Evolutionary conservation across 371 early-diverging fungal genomes (phyloP).

Genomic region (Thermomucor indicae-seudaticae): DNA sequence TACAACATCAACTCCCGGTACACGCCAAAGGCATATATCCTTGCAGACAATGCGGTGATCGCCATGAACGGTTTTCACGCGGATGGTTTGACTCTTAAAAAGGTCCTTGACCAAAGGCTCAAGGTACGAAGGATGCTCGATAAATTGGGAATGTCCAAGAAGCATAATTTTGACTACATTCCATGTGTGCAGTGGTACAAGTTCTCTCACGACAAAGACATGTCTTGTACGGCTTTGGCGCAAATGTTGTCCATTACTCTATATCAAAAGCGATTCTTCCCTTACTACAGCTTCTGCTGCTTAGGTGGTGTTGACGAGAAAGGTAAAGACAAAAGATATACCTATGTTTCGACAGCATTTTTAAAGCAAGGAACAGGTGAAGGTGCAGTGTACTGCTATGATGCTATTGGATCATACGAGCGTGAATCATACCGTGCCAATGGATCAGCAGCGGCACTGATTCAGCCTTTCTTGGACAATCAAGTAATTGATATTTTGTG

Average conservation of each 20-base stretch:
- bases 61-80: slow-evolving; percentile 95
- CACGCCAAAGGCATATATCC: slow-evolving; percentile 87
- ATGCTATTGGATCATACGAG: slow-evolving; percentile 96
- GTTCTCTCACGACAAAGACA: slow-evolving; percentile 87
- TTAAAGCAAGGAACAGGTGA: slow-evolving; percentile 51
- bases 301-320: slow-evolving; percentile 92
- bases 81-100: slow-evolving; percentile 88
- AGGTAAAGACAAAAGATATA: too few relatives aligned
- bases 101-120: slow-evolving; percentile 80
- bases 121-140: slow-evolving; percentile 56
- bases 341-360: too few relatives aligned
- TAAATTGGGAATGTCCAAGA: neutral
- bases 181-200: slow-evolving; percentile 75
- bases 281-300: slow-evolving; percentile 93
- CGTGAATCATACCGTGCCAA: slow-evolving; percentile 74
- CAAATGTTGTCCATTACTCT: slow-evolving; percentile 94
- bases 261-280: slow-evolving; percentile 97
- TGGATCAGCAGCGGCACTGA: slow-evolving; percentile 90
- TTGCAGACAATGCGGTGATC: slow-evolving; percentile 88
- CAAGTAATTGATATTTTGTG: slow-evolving; percentile 57
- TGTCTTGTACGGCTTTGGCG: slow-evolving; percentile 86
- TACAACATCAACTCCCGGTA: slow-evolving; percentile 96
- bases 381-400: slow-evolving; percentile 93
- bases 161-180: neutral
- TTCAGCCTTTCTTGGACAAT: slow-evolving; percentile 99